These are phyloP conservation scores for Spinellus fusiger DNA, from an alignment of 192 early-diverging fungal species.

Conservation along the genomic window DNA sequence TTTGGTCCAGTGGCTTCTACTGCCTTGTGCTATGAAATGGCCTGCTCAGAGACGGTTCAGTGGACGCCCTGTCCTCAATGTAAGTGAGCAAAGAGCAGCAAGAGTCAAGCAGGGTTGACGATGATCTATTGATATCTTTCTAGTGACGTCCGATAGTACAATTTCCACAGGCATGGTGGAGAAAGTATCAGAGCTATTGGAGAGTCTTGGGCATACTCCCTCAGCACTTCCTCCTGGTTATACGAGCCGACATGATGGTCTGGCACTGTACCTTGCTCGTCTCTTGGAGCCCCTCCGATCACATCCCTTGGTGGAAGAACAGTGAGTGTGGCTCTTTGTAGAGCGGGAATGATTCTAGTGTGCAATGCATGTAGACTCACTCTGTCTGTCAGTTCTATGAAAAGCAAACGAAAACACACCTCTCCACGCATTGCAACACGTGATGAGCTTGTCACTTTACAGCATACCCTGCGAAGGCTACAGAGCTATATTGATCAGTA, in stretches of 20 bases:
- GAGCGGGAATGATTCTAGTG: background rate
- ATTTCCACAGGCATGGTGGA: background rate
- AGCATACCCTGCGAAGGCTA: background rate
- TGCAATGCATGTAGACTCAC: background rate
- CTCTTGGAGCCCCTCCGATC: conserved; percentile 71
- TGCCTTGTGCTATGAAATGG: conserved; percentile 79
- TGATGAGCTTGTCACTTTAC: background rate
- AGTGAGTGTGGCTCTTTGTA: background rate
- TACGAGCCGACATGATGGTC: conserved; percentile 67
- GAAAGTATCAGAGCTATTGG: conserved; percentile 17
- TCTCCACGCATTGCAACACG: background rate
- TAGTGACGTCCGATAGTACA: background rate
- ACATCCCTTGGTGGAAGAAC: conserved; percentile 9
- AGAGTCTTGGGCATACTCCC: conserved; percentile 28
- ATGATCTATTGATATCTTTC: background rate
- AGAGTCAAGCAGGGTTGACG: background rate
- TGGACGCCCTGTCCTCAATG: conserved; percentile 19
- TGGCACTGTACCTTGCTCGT: conserved; percentile 69
- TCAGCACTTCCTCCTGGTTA: conserved; percentile 33
- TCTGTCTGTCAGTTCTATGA: background rate
- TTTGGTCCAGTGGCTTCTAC: conserved; percentile 64
- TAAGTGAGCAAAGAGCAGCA: conserved; percentile 2
- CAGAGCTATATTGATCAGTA: conserved; percentile 3
- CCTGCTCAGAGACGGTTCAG: conserved; percentile 27
- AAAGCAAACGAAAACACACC: background rate